Evolutionary conservation across 2,329 filamentous ascomycete genomes (phyloP), one percentile per base, ranked within the genome.

Genomic region (Cytospora piceicola): DNA sequence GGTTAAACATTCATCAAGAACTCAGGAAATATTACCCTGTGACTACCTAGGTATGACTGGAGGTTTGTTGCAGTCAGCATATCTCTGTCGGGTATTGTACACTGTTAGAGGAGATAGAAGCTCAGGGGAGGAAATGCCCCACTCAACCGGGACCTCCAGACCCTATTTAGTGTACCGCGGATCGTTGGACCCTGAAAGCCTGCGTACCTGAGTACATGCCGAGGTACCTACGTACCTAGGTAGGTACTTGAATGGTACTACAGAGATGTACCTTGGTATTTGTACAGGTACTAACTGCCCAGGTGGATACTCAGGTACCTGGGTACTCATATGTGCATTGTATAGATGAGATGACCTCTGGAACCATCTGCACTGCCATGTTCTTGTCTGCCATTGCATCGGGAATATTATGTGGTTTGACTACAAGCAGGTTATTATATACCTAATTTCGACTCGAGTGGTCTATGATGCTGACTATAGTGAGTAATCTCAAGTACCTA

Each of bases 401-500:
- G 22, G 46, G n/a, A 46, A 17, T 57, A n/a, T 42, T 12, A 15
- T 15, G 27, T 36, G 27, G 20, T 32, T 63, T 51, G 39, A 46
- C 15, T 29, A 49, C 11, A 49, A 24, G 46, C 60, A n/a, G n/a
- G n/a, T 36, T 36, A 4, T 57, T 57, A 63, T 63, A 46, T 30
- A 29, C 30, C 46, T 56, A 56, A 54, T 27, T n/a, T 57, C 11
- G 39, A 57, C 39, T 36, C 46, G 60, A 32, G 56, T 56, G 46
- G 39, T 39, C 20, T 17, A 49, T 22, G 34, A 32, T 34, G 29
- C 32, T 36, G 49, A 27, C 20, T 39, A 29, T 24, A 29, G 12
- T 20, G 20, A 22, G 29, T 30, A 57, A 63, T 63, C 49, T 51
- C 60, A 24, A 63, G 30, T 30, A n/a, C n/a, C n/a, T n/a, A n/a